A percentile compares a stretch with the other conserved stretches of the same genome.
phyloP scores from a whole-genome alignment of 2,329 filamentous ascomycete genomes.

The Sarocladiaceae sp. region DNA sequence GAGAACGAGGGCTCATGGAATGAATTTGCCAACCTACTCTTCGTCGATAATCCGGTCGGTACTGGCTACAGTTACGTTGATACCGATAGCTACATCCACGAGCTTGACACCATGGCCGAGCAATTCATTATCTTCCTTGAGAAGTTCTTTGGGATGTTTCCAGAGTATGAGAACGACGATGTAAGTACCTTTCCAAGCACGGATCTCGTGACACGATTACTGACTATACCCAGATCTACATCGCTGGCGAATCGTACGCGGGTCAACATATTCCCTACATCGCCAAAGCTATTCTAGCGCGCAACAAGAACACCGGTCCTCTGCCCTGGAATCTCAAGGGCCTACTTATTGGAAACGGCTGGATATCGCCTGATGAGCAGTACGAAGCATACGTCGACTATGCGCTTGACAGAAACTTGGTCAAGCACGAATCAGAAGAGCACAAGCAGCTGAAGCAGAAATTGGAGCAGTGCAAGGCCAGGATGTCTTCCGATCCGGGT shows the following conservation, averaged over 20 bases:
- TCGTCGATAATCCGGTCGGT: conserved; percentile 95
- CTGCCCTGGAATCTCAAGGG: conserved; percentile 73
- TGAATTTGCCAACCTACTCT: conserved; percentile 94
- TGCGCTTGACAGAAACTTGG: conserved; percentile 70
- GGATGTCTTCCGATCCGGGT: conserved; percentile 41
- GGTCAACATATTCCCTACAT: conserved; percentile 98
- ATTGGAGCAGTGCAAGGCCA: conserved; percentile 64
- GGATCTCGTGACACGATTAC: neutral
- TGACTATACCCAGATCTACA: conserved; percentile 64
- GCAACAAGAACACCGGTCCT: conserved; percentile 62
- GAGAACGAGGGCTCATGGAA: conserved; percentile 97
- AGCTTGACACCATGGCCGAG: conserved; percentile 81
- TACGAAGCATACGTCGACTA: conserved; percentile 84
- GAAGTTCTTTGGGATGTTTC: conserved; percentile 87
- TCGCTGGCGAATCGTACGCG: conserved; percentile 94
- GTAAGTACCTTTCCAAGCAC: conserved; percentile 50
- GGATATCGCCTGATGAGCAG: conserved; percentile 88
- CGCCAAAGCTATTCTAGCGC: conserved; percentile 81
- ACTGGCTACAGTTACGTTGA: conserved; percentile 96
- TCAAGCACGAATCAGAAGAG: conserved; percentile 61
- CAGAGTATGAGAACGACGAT: conserved; percentile 87
- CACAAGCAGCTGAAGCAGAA: conserved; percentile 65
- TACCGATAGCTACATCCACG: conserved; percentile 79
- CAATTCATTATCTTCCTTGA: conserved; percentile 88
- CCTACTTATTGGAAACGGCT: conserved; percentile 92